phyloP scores from a whole-genome alignment of 2,329 filamentous ascomycete species.

The Emergomyces pasteurianus region DNA sequence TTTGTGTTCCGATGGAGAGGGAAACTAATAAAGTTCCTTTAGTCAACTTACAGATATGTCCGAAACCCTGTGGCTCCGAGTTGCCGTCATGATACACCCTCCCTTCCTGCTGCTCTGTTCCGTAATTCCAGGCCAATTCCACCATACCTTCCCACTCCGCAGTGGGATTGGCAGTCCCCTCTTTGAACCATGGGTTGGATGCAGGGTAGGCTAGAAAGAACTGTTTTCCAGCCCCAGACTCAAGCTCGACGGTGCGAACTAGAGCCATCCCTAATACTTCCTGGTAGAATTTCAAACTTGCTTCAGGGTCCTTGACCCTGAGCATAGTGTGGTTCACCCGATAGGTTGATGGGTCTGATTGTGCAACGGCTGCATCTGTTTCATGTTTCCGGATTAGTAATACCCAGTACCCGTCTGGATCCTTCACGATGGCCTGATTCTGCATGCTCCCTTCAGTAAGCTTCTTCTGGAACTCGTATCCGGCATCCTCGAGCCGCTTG shows the following conservation, averaged over 20 bases:
- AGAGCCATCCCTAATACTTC: constrained; percentile 83
- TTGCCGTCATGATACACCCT: constrained; percentile 92
- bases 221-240: constrained; percentile 66
- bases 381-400: constrained; percentile 54
- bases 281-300: constrained; percentile 67
- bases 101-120: constrained; percentile 63
- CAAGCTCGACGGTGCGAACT: constrained; percentile 58
- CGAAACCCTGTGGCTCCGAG: constrained; percentile 80
- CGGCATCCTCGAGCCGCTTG: constrained; percentile 75
- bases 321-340: constrained; percentile 64
- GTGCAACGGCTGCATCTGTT: constrained; percentile 34
- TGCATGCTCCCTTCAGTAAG: constrained; percentile 77
- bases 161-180: constrained; percentile 42
- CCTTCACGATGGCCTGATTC: constrained; percentile 79
- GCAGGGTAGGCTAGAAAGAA: constrained; percentile 81
- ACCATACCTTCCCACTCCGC: constrained; percentile 69
- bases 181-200: constrained; percentile 41
- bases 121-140: constrained; percentile 77
- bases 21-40: background rate
- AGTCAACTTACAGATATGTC: constrained; percentile 66
- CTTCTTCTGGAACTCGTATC: constrained; percentile 93
- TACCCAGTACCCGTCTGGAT: constrained; percentile 72
- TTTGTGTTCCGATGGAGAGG: background rate
- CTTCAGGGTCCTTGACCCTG: constrained; percentile 70
- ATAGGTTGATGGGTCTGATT: constrained; percentile 65